Conservation (phyloP, 441 rosid genomes). For the Adansonia madagascariensis region DNA sequence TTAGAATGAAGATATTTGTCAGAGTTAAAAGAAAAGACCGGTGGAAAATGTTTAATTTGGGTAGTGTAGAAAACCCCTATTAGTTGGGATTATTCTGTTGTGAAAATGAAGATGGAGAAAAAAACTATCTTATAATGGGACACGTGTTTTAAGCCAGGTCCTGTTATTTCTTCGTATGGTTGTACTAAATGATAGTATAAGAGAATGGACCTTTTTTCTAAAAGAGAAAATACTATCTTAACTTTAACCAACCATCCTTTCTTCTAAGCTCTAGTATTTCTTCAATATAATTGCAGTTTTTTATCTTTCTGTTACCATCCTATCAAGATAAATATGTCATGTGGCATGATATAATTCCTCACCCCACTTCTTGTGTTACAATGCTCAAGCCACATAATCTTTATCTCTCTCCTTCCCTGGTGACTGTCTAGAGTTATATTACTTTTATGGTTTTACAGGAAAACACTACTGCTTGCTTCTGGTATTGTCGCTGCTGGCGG, state of each 20-base stretch:
- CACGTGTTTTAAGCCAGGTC: not conserved
- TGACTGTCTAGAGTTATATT: not conserved
- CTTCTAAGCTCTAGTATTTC: not conserved
- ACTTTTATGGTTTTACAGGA: constrained; percentile 48
- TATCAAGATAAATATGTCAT: constrained; percentile 8
- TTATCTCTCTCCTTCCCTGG: not conserved
- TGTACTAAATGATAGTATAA: not conserved
- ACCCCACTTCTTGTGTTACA: not conserved
- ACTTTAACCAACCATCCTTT: not conserved
- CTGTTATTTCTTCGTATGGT: not conserved
- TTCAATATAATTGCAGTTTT: constrained; percentile 17
- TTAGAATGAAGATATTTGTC: not conserved
- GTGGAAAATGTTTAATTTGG: not conserved
- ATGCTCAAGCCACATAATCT: not conserved
- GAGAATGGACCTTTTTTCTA: not conserved
- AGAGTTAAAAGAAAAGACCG: not conserved
- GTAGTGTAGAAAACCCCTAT: not conserved
- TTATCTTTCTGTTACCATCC: constrained; percentile 9
- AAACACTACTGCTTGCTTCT: constrained; percentile 77
- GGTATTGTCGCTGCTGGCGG: constrained; percentile 89
- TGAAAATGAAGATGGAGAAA: not conserved
- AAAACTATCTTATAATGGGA: not conserved
- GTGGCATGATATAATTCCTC: not conserved
- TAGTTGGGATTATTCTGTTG: not conserved
- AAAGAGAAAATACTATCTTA: not conserved